A percentile compares a stretch with the other conserved stretches of the same genome.
phyloP scores from a whole-genome alignment of 108 stramenopile genomes.

The Hondaea fermentalgiana region DNA sequence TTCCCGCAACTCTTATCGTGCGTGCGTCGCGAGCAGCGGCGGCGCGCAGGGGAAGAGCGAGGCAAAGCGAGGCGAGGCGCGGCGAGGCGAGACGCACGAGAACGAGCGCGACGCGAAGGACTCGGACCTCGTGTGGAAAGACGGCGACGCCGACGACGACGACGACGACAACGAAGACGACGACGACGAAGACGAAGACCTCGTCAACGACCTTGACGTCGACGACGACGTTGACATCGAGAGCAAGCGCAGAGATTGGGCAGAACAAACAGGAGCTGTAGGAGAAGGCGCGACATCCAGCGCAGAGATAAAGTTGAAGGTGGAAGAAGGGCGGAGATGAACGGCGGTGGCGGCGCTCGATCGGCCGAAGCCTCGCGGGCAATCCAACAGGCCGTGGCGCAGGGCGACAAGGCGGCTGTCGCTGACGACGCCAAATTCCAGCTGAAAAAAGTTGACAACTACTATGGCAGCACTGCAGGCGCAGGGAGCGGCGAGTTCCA shows the following conservation, averaged over 20 bases:
- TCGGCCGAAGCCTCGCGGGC: neutral
- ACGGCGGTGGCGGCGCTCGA: no score
- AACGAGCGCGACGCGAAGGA: no score
- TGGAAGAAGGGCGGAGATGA: neutral
- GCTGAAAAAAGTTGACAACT: neutral
- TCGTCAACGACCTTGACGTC: neutral
- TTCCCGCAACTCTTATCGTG: no score
- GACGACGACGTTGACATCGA: neutral
- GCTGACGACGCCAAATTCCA: neutral
- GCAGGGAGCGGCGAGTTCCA: neutral
- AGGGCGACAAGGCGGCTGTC: neutral
- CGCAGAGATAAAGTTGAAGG: neutral
- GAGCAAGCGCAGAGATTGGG: neutral
- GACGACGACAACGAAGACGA: neutral
- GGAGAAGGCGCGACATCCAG: neutral
- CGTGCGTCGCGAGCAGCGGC: no score
- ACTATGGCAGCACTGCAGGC: neutral
- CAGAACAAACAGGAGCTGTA: neutral
- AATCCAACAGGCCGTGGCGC: neutral
- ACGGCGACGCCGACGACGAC: no score
- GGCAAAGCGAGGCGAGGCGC: no score
- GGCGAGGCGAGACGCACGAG: no score
- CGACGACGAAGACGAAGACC: neutral
- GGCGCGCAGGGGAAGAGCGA: no score
- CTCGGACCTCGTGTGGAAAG: no score